Evolutionary conservation across 108 stramenopile species (phyloP).

Genomic region (Discostella pseudostelligera): DNA sequence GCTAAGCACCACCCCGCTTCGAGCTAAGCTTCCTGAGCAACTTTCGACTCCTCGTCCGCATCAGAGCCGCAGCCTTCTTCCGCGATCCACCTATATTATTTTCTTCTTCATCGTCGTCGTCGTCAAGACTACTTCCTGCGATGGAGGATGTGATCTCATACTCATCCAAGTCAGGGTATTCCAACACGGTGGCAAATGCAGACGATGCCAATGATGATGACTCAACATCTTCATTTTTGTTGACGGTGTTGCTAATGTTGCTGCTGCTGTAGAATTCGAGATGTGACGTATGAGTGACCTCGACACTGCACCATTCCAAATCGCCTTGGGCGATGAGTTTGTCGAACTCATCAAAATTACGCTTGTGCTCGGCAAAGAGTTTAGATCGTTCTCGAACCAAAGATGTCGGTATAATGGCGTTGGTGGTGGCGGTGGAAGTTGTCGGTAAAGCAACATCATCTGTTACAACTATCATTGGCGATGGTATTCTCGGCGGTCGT

Average conservation of each 20-base stretch:
- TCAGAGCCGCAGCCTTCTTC: background rate
- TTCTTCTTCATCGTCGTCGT: slow-evolving; percentile 8
- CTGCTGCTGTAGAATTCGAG: slow-evolving; percentile 4
- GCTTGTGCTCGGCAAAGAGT: slow-evolving; percentile 30
- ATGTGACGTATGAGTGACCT: slow-evolving; percentile 33
- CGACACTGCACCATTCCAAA: slow-evolving; percentile 38
- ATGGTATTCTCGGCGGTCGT: slow-evolving; percentile 1
- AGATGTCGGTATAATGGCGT: background rate
- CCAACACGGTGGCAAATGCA: slow-evolving; percentile 34
- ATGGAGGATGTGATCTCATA: slow-evolving; percentile 6
- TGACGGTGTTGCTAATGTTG: background rate
- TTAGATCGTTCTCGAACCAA: background rate
- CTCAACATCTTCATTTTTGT: background rate
- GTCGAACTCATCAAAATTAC: slow-evolving; percentile 40
- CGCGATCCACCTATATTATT: slow-evolving; percentile 10
- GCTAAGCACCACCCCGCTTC: slow-evolving; percentile 3
- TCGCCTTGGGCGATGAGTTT: slow-evolving; percentile 27
- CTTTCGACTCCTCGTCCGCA: slow-evolving; percentile 8
- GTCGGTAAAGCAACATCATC: background rate
- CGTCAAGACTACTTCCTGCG: background rate
- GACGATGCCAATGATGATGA: slow-evolving; percentile 3
- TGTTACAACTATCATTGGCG: background rate
- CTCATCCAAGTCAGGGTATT: slow-evolving; percentile 11
- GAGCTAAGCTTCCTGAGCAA: slow-evolving; percentile 24
- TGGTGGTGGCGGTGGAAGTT: no score